These are phyloP conservation scores for Capsella bursapastoris DNA, from an alignment of 345 rosid genomes.

Conservation along the genomic window DNA sequence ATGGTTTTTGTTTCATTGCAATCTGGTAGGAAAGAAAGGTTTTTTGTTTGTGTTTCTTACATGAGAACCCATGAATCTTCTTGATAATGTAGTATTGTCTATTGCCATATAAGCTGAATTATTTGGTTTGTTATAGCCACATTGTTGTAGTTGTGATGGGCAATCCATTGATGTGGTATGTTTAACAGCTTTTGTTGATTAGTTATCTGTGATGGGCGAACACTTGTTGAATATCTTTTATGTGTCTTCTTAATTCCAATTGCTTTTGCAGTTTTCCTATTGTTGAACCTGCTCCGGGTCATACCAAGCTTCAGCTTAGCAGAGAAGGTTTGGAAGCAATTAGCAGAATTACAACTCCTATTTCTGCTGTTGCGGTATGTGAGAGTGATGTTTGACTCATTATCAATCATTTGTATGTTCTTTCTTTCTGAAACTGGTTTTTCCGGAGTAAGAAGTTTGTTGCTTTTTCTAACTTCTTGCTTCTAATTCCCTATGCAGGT, in stretches of 20 bases:
- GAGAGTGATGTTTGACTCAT: slow-evolving; percentile 40
- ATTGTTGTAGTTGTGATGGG: background rate
- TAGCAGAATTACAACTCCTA: slow-evolving; percentile 78
- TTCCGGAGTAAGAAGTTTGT: slow-evolving; percentile 12
- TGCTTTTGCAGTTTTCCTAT: slow-evolving; percentile 75
- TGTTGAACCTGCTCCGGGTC: slow-evolving; percentile 95
- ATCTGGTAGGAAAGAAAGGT: background rate
- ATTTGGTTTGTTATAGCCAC: slow-evolving; percentile 22
- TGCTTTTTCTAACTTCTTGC: slow-evolving; percentile 30
- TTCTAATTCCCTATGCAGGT: slow-evolving; percentile 55
- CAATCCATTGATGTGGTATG: background rate
- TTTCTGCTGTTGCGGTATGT: slow-evolving; percentile 95
- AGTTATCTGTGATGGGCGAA: slow-evolving; percentile 7
- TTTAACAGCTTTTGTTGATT: background rate
- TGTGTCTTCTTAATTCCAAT: background rate
- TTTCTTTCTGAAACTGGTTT: slow-evolving; percentile 27
- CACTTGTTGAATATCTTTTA: background rate
- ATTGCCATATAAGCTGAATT: background rate
- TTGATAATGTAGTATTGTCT: slow-evolving; percentile 12
- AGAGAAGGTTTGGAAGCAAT: slow-evolving; percentile 92
- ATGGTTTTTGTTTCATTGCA: slow-evolving; percentile 24
- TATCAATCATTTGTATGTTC: slow-evolving; percentile 39
- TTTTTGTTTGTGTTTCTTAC: slow-evolving; percentile 18
- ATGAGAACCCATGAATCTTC: background rate
- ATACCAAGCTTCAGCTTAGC: slow-evolving; percentile 93